phyloP scores from a whole-genome alignment of 164 flowering plant species.

The Umbellularia californica region DNA sequence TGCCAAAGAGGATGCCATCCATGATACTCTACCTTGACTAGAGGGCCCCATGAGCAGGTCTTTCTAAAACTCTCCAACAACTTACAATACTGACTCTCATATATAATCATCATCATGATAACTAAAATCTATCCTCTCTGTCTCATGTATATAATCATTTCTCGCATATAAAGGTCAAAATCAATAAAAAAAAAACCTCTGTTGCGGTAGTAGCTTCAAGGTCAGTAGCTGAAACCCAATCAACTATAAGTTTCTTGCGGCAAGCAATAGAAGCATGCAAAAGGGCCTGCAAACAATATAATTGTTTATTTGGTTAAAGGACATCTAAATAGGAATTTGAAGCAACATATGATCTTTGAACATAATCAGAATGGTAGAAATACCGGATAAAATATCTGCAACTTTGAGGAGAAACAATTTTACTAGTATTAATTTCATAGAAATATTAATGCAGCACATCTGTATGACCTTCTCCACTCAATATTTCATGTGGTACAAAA shows the following conservation, averaged over 20 bases:
- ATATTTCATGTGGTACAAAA: background rate
- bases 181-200: slow-evolving; percentile 38
- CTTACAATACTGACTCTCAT: background rate
- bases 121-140: too few relatives aligned
- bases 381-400: background rate
- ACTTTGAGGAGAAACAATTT: background rate
- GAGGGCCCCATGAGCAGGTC: too few relatives aligned
- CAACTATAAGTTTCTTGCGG: slow-evolving; percentile 56
- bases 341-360: background rate
- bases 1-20: background rate
- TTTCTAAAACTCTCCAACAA: background rate
- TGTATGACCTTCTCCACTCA: too few relatives aligned
- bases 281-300: slow-evolving; percentile 58
- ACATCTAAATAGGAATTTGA: background rate
- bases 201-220: slow-evolving; percentile 63
- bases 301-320: background rate
- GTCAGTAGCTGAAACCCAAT: slow-evolving; percentile 86
- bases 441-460: background rate
- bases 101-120: too few relatives aligned
- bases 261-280: slow-evolving; percentile 89
- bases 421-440: background rate
- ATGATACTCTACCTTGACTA: background rate
- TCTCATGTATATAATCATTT: too few relatives aligned
- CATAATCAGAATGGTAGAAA: background rate
- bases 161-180: background rate